Evolutionary conservation across 495 filamentous ascomycete genomes (phyloP).

Genomic region (Endocarpon pusillum): DNA sequence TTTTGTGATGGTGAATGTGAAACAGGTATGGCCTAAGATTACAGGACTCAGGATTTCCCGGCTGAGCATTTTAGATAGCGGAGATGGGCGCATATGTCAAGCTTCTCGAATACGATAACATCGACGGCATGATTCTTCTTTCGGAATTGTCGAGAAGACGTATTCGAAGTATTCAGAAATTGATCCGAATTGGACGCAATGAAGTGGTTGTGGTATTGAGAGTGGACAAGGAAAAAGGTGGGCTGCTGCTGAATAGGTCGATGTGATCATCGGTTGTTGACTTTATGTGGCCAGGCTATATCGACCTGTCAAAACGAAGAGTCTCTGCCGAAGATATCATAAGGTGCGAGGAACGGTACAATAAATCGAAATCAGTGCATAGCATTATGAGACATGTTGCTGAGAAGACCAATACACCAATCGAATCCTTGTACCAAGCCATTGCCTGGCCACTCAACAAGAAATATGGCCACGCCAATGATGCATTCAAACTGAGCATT

Average conservation of each 20-base stretch:
- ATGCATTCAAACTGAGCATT: conserved; percentile 97
- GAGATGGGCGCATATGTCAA: conserved; percentile 99
- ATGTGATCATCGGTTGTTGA: conserved; percentile 13
- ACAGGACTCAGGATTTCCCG: conserved; percentile 1
- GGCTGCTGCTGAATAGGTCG: conserved; percentile 6
- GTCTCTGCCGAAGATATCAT: conserved; percentile 94
- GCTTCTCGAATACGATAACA: conserved; percentile 97
- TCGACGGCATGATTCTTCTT: conserved; percentile 98
- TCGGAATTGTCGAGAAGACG: conserved; percentile 90
- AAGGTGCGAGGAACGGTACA: conserved; percentile 97
- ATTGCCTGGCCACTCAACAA: conserved; percentile 97
- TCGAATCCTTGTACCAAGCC: conserved; percentile 79
- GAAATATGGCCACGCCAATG: conserved; percentile 90
- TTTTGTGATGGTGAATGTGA: conserved; percentile 98
- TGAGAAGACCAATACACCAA: conserved; percentile 85
- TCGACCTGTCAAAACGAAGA: conserved; percentile 94
- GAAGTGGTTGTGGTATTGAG: conserved; percentile 95
- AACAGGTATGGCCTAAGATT: conserved; percentile 57
- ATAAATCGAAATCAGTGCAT: conserved; percentile 99
- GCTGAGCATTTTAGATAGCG: conserved; percentile 49
- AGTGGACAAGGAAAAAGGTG: conserved; percentile 98
- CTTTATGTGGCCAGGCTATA: conserved; percentile 47
- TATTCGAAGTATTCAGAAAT: conserved; percentile 96
- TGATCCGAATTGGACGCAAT: conserved; percentile 92
- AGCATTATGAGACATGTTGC: conserved; percentile 96